phyloP scores from a whole-genome alignment of 371 early-diverging fungal genomes.

The Phascolomyces articulosus region DNA sequence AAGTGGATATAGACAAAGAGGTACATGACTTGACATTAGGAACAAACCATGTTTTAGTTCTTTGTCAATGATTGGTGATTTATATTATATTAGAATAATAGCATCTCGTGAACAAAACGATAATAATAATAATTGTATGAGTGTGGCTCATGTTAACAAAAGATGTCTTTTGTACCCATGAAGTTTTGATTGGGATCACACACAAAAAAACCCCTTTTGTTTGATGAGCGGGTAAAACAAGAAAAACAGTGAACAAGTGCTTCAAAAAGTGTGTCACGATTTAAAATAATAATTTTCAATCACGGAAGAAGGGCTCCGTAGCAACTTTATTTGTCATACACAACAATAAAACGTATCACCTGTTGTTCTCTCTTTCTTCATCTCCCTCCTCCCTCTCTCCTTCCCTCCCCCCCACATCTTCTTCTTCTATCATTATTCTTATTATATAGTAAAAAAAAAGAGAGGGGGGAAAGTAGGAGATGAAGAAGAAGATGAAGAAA shows the following conservation, averaged over 20 bases:
- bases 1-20: conserved; percentile 32
- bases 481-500: too few species aligned
- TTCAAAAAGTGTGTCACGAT: too few species aligned
- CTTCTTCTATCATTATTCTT: background rate
- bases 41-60: conserved; percentile 50
- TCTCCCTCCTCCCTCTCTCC: background rate
- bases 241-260: conserved; percentile 5
- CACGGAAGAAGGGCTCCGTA: conserved; percentile 2
- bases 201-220: too few species aligned
- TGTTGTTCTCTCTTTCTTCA: background rate
- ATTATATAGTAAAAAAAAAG: too few species aligned
- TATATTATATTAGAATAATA: too few species aligned
- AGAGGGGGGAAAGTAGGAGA: too few species aligned
- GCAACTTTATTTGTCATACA: conserved; percentile 6
- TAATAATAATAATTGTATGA: background rate
- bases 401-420: background rate
- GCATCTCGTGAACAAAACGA: background rate
- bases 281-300: too few species aligned
- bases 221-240: background rate
- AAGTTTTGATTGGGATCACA: too few species aligned
- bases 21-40: conserved; percentile 56
- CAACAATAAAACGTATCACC: conserved; percentile 2
- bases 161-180: too few species aligned
- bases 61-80: too few species aligned
- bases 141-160: conserved; percentile 6